A percentile compares a stretch with the other conserved stretches of the same genome.
Conservation (phyloP, 2,329 filamentous ascomycete species). For the Fragosphaeria purpurea region DNA sequence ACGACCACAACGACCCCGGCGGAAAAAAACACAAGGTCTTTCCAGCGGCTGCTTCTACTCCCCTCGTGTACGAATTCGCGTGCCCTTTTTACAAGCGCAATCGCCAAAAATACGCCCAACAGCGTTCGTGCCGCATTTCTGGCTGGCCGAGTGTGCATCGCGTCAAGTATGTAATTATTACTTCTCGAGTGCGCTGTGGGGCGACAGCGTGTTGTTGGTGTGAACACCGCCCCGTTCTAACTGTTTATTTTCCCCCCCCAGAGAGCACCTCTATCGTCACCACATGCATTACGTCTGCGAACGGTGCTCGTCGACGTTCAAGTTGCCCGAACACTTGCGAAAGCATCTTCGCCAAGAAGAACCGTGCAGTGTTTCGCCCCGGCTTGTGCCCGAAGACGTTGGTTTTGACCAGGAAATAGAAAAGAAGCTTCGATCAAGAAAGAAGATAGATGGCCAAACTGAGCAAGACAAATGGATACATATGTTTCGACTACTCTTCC, state of each 20-base stretch:
- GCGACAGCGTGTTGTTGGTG: too few relatives aligned
- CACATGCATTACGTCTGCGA: constrained; percentile 24
- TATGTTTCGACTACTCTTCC: constrained; percentile 27
- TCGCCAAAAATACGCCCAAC: constrained; percentile 23
- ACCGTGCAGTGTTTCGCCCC: constrained; percentile 16
- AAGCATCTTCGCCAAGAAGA: constrained; percentile 20
- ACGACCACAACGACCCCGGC: background rate
- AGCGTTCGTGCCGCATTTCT: constrained; percentile 25
- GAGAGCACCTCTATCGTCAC: constrained; percentile 29
- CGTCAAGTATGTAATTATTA: constrained; percentile 22
- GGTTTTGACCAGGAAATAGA: constrained; percentile 28
- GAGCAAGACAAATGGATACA: constrained; percentile 29
- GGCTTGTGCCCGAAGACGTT: constrained; percentile 19
- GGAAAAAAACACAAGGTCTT: constrained; percentile 3
- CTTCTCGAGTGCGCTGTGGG: too few relatives aligned
- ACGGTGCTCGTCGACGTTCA: constrained; percentile 26
- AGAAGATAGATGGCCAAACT: constrained; percentile 18
- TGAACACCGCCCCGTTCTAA: background rate
- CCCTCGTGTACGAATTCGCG: constrained; percentile 14
- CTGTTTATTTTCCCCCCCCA: background rate
- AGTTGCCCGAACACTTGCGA: constrained; percentile 21
- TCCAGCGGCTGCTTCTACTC: too few relatives aligned
- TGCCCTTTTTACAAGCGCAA: constrained; percentile 32
- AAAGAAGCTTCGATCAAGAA: constrained; percentile 23
- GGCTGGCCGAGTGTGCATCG: constrained; percentile 29